Evolutionary conservation across 129 eudicot species (phyloP).

Genomic region (Mikania micrantha): DNA sequence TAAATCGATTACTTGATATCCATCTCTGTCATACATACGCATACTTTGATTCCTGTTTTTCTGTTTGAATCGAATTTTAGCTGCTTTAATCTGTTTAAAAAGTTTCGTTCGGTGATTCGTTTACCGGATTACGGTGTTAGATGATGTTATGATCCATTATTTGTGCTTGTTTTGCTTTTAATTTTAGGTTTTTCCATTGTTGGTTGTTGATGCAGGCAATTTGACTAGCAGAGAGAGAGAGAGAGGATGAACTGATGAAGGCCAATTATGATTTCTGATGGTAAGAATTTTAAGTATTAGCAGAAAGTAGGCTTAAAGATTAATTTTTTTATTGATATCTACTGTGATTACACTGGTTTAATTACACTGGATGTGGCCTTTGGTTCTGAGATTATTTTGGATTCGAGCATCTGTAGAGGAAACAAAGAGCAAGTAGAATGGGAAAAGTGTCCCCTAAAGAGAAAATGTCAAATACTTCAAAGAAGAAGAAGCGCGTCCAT

Average conservation of each 20-base stretch:
- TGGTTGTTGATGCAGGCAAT: conserved; percentile 16
- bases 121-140: not conserved
- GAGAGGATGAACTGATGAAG: too few relatives aligned
- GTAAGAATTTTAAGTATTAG: conserved; percentile 4
- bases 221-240: conserved; percentile 14
- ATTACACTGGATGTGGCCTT: conserved; percentile 11
- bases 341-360: not conserved
- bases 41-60: not conserved
- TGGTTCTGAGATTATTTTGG: not conserved
- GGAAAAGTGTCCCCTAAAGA: conserved; percentile 80
- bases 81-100: not conserved
- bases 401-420: not conserved
- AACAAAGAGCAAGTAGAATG: conserved; percentile 31
- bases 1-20: not conserved
- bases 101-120: too few relatives aligned
- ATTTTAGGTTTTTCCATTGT: not conserved
- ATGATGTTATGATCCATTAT: not conserved
- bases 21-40: not conserved
- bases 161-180: not conserved
- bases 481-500: conserved; percentile 47
- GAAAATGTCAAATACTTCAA: conserved; percentile 40
- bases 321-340: conserved; percentile 9
- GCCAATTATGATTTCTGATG: conserved; percentile 13
- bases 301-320: not conserved
- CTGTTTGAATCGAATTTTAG: not conserved